phyloP scores from a whole-genome alignment of 2,329 filamentous ascomycete species.

The Sclerotinia subarctica region DNA sequence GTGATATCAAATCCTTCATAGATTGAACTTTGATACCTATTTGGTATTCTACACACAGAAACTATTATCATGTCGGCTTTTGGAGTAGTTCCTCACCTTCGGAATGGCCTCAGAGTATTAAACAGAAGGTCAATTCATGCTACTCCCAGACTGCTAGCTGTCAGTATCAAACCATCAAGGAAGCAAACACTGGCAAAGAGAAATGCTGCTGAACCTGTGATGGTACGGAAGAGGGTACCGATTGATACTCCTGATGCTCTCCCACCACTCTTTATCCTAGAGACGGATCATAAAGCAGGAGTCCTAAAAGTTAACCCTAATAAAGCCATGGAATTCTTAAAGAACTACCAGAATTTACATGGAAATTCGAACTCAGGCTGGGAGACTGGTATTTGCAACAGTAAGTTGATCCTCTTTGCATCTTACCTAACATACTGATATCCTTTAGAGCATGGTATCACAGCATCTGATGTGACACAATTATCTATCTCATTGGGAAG shows the following conservation, averaged over 20 bases:
- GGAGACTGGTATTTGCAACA: conserved; percentile 29
- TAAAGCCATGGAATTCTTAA: conserved; percentile 31
- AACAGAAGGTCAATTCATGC: conserved; percentile 1
- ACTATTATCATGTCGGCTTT: background rate
- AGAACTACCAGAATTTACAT: conserved; percentile 22
- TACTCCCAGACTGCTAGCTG: background rate
- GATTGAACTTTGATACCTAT: background rate
- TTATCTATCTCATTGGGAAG: conserved; percentile 32
- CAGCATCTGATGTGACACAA: conserved; percentile 27
- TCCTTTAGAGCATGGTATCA: conserved; percentile 30
- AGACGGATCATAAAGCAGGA: conserved; percentile 31
- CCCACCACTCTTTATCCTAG: conserved; percentile 29
- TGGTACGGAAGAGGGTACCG: background rate
- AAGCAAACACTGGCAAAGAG: conserved; percentile 12
- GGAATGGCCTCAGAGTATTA: background rate
- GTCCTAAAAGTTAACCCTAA: conserved; percentile 30
- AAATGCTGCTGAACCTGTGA: conserved; percentile 5
- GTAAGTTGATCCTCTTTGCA: conserved; percentile 20
- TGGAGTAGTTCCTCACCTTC: background rate
- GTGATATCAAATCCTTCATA: background rate
- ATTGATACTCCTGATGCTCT: conserved; percentile 20
- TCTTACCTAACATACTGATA: background rate
- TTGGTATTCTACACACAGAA: background rate
- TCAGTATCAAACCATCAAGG: background rate
- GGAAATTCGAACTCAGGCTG: conserved; percentile 19